Evolutionary conservation across 768 basidiomycete species (phyloP), one percentile per base, ranked within the genome.

Genomic region (Arthromyces matolae): DNA sequence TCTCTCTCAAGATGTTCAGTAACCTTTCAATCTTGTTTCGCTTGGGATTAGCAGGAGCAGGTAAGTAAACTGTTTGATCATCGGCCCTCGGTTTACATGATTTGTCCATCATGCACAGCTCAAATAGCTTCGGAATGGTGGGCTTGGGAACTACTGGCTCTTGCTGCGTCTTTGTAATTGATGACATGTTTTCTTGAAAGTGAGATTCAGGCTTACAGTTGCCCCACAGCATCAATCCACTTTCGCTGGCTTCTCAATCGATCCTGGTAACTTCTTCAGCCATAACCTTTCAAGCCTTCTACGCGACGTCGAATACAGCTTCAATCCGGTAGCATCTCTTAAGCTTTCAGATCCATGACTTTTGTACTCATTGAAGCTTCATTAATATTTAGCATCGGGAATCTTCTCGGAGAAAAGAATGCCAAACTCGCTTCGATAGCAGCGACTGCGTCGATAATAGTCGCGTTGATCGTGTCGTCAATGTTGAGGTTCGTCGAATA

Each of bases 61-160:
- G 83, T 76, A 41, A 48, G 74, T 8, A 5, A 9, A 5, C 5
- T 14, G 22, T 24, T 34, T 5, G 22, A 49, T 23, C 5, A 46
- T 6, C 29, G 29, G 16, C 32, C 22, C 7, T 49, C 12, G 10
- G 13, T 10, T 22, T 37, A n/a, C 8, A 27, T 36, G 23, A 45
- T 10, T 14, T 2, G 20, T 16, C 16, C 18, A 20, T 25, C 3
- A 19, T 22, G 19, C 20, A n/a, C n/a, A 77, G 81, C 81, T 1
- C 91, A 92, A 64, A 83, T 79, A 4, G 89, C 89, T 0, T 82
- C 82, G 8, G 95, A 96, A 65, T 98, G 93, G 95, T 97, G 93
- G 93, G 84, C 86, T 31, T 94, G 93, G 93, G 93, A 95, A 67
- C 76, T 92, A 7, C 64, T 87, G 32, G 84, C 82, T 23, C 67